Base-by-base conservation (phyloP, 139 green algal genomes). In the Marvania coccoides region DNA sequence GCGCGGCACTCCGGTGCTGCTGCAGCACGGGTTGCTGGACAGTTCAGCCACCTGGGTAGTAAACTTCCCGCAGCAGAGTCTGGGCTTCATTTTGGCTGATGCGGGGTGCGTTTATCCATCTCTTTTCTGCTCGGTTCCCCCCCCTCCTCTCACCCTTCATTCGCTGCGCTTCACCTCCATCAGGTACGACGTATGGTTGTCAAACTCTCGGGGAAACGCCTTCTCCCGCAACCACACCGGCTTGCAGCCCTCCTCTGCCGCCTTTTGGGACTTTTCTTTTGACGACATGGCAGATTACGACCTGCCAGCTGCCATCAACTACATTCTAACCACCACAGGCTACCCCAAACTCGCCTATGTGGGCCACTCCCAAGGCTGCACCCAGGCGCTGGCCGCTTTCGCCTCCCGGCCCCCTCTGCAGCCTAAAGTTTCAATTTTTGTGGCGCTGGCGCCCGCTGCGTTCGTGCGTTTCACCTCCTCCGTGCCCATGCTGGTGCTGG, bases 51-150 rank as follows among this genome's bases (percentile, higher is more conserved):
- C 72, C 47, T 94, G 82, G 71, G 82, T 88, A 28, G 47, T 90
- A 42, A 92, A 93, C 47, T 53, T 71, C 12, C 64, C 75, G 1
- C n/a, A 71, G 0, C 56, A 85, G 38, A 86, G 71, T 63, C 72
- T 95, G n/a, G 88, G 65, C 0, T 94, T 91, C 68, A 78, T 91
- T 9, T 72, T 95, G 5, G 85, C 88, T 12, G 88, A 95, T 51
- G 54, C 71, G 39, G 82, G 77, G 40, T 74, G 40, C 8, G 65
- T n/a, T n/a, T n/a, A n/a, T n/a, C n/a, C n/a, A n/a, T n/a, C n/a
- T n/a, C n/a, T n/a, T n/a, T n/a, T 1, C 1, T 1, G n/a, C n/a
- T n/a, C n/a, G n/a, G n/a, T n/a, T n/a, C n/a, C n/a, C n/a, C n/a
- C n/a, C n/a, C n/a, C n/a, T n/a, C n/a, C n/a, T n/a, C n/a, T n/a